A percentile compares a stretch with the other conserved stretches of the same genome.
Evolutionary conservation across 345 rosid genomes (phyloP).

Genomic region (Lepidium aucheri): DNA sequence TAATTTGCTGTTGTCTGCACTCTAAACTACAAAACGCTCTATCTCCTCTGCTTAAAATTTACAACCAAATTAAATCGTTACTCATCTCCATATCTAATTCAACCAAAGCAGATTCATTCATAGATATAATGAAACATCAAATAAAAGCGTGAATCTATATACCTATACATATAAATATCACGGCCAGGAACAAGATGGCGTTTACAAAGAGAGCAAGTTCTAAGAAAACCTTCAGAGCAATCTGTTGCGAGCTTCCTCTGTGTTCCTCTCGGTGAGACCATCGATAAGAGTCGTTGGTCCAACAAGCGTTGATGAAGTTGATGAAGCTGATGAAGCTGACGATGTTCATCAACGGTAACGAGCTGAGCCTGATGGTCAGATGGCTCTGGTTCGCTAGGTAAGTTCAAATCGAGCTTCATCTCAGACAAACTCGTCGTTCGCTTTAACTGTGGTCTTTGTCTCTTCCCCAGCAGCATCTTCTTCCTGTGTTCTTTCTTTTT

Average conservation of each 20-base stretch:
- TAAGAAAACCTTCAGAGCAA: constrained; percentile 40
- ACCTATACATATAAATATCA: constrained; percentile 91
- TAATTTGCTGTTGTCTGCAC: constrained; percentile 69
- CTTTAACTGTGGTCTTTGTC: constrained; percentile 57
- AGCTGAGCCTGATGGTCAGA: constrained; percentile 21
- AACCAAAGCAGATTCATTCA: neutral
- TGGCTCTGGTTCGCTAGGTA: constrained; percentile 25
- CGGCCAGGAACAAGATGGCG: constrained; percentile 64
- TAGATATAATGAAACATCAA: too few species aligned
- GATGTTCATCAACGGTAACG: constrained; percentile 6
- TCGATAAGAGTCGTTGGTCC: constrained; percentile 41
- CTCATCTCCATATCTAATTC: neutral
- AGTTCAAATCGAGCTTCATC: constrained; percentile 39
- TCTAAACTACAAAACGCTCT: constrained; percentile 81
- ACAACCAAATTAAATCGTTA: neutral
- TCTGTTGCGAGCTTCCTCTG: constrained; percentile 42
- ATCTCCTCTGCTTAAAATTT: constrained; percentile 50
- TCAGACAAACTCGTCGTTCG: constrained; percentile 65
- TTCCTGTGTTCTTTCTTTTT: neutral
- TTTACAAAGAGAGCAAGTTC: constrained; percentile 64
- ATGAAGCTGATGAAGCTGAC: neutral
- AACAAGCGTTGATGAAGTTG: constrained; percentile 10
- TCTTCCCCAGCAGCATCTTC: constrained; percentile 70
- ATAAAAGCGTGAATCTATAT: neutral
- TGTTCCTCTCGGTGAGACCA: constrained; percentile 36